Evolutionary conservation across 441 rosid genomes (phyloP), one percentile per base, ranked within the genome.

Genomic region (Metrosideros polymorpha): DNA sequence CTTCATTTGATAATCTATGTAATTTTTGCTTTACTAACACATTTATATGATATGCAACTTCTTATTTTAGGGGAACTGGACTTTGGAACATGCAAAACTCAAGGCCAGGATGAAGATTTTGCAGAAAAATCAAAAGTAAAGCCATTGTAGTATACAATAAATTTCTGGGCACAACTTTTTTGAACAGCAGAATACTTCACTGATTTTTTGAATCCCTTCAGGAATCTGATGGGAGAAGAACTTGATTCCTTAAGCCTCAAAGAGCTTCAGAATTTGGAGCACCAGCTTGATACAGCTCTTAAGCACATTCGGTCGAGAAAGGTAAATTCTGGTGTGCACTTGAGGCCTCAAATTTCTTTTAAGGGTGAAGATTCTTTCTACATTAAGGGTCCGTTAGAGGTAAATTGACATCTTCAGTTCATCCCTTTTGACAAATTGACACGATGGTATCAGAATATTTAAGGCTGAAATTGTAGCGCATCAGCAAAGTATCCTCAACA

Each of bases 201-300:
- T 39, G 43, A 45, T 61, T 35, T 27, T 25, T 49, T 7, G 12
- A 35, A 83, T 30, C 25, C 66, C 6, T 82, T 56, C 91, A 96
- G 99, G 94, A 96, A 96, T 88, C 94, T 94, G 87, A 63, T 92
- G 94, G 99, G 99, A 84, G 98, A 97, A 90, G 98, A 95, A 82
- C 90, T 97, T 45, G 96, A 95, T 76, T 89, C 94, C n/a, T 55
- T 97, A 92, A 92, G 91, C 85, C 90, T 90, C 83, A 97, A 94
- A 89, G 98, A 96, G 88, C 95, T 97, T 51, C 97, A 93, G 84
- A 94, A 95, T 90, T 89, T 97, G 90, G 99, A 97, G 93, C 98
- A 96, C 89, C 99, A 97, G 93, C 93, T 96, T 87, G 99, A 97
- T 61, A 90, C 93, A 86, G 95, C 98, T 87, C 98, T 96, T 76